Evolutionary conservation across 345 rosid species (phyloP), one percentile per base, ranked within the genome.

Genomic region (Leavenworthia alabamica): DNA sequence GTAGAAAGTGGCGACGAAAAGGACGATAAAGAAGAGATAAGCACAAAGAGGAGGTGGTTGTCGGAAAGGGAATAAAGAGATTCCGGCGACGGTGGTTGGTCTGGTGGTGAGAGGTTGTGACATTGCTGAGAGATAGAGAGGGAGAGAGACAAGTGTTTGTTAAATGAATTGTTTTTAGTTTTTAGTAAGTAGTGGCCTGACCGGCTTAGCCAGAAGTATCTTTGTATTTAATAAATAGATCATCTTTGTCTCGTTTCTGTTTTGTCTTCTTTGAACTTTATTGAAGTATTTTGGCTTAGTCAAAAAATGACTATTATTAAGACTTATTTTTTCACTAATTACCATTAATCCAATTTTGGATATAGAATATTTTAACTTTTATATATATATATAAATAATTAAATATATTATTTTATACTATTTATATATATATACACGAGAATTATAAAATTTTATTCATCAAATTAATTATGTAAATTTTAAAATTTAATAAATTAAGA

Each of bases 1-100:
- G 75, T 84, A 77, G 60, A 83, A 77, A 52, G 76, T 80, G 45
- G 83, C 58, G 62, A 81, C 78, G 82, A 81, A 48, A 33, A 89
- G 83, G 62, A 80, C 39, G 15, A 78, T 55, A 49, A 82, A 1
- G 74, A 81, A 64, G 62, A 81, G 70, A 72, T 78, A 72, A 56
- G 81, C 17, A 42, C 81, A 79, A 53, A 85, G 76, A 0, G 82
- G 85, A 0, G 81, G 76, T 2, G 82, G 82, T 0, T 65, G 78
- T 17, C 70, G 80, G 52, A 79, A 54, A 19, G 73, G 48, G 51
- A 46, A 49, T 15, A 48, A 2, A 1, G 70, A 44, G 22, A 53
- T 35, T 35, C 73, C 16, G 68, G 79, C 11, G 32, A 37, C 45
- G 55, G 71, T 28, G 2, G 73, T 32, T 1, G 73, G 75, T 59